A percentile compares a stretch with the other conserved stretches of the same genome.
Conservation (phyloP, 1,284 basidiomycete species). For the Xanthoconium separans region DNA sequence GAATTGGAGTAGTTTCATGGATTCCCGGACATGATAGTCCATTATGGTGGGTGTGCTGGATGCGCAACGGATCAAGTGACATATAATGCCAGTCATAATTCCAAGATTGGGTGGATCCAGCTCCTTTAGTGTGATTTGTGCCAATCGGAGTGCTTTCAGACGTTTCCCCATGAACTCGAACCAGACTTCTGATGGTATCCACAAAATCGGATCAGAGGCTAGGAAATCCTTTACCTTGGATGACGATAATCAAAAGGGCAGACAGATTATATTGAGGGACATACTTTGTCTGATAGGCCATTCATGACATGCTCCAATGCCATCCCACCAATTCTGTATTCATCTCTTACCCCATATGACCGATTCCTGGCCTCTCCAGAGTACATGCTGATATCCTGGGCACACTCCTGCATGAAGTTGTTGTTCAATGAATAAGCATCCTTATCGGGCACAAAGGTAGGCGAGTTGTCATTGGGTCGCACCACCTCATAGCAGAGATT, state of each 20-base stretch:
- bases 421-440: constrained; percentile 11
- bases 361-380: not conserved
- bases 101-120: constrained; percentile 8
- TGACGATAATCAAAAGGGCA: not conserved
- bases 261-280: too few relatives aligned
- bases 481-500: constrained; percentile 14
- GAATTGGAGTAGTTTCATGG: constrained; percentile 7
- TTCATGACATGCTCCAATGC: not conserved
- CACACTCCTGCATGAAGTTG: not conserved
- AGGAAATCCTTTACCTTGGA: not conserved
- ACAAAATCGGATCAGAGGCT: constrained; percentile 2
- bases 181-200: constrained; percentile 6
- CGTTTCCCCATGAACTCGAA: constrained; percentile 5
- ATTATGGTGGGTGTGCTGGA: not conserved
- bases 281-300: too few relatives aligned
- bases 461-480: not conserved
- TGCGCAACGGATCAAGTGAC: constrained; percentile 11
- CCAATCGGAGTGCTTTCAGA: not conserved
- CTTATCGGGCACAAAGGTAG: constrained; percentile 6
- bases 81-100: constrained; percentile 7
- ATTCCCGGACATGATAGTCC: constrained; percentile 13
- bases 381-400: not conserved
- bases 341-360: constrained; percentile 8
- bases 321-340: constrained; percentile 8
- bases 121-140: not conserved